Percentiles rank a stretch among this genome's conserved stretches.
Evolutionary conservation across 2,329 filamentous ascomycete genomes (phyloP).

Genomic region (Thielaviopsis euricoi): DNA sequence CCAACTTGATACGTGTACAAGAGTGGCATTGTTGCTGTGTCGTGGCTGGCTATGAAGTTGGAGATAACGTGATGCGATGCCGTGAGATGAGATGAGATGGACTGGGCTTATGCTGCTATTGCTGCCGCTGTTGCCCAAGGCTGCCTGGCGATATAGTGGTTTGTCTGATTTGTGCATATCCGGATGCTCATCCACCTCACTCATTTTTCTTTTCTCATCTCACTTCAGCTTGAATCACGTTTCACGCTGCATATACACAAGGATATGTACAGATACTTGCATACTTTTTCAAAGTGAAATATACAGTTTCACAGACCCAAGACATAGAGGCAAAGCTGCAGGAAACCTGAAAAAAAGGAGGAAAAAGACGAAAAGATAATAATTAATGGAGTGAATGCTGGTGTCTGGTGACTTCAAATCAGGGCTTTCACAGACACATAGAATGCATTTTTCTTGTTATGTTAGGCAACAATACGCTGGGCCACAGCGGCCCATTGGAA

Average conservation of each 20-base stretch:
- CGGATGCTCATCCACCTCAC: too few relatives aligned
- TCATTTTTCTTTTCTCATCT: background rate
- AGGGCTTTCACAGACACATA: too few relatives aligned
- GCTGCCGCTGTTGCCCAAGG: background rate
- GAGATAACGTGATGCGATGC: too few relatives aligned
- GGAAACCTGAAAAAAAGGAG: background rate
- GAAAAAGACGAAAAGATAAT: background rate
- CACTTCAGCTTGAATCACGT: background rate
- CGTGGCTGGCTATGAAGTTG: background rate
- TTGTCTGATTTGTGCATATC: background rate
- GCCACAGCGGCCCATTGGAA: background rate
- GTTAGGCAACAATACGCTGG: background rate
- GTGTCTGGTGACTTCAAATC: background rate
- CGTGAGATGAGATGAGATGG: too few relatives aligned
- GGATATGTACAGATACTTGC: too few relatives aligned
- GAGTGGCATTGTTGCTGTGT: background rate
- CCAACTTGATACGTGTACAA: background rate
- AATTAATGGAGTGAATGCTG: too few relatives aligned
- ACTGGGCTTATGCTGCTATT: background rate
- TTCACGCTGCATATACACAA: background rate
- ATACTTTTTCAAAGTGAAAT: too few relatives aligned
- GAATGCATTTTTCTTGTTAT: background rate
- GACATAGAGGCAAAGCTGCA: background rate
- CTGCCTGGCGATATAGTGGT: background rate
- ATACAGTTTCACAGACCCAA: background rate